Evolutionary conservation across 1,284 basidiomycete species (phyloP).

Genomic region (Sutorius eximius): DNA sequence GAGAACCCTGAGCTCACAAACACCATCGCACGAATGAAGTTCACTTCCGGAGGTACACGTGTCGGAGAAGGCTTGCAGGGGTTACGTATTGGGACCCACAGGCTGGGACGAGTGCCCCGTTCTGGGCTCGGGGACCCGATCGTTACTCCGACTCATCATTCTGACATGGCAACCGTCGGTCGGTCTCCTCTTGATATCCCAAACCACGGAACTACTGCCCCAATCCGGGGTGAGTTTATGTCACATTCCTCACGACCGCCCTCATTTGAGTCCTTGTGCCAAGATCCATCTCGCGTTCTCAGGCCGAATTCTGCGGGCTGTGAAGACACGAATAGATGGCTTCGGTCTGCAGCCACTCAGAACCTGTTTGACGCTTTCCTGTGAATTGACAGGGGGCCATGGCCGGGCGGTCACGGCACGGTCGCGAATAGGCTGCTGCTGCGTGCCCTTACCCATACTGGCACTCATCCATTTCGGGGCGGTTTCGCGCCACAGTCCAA

Average conservation of each 20-base stretch:
- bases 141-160: slow-evolving; percentile 17
- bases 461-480: slow-evolving; percentile 29
- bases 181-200: slow-evolving; percentile 6
- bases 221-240: slow-evolving; percentile 23
- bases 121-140: slow-evolving; percentile 31
- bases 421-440: slow-evolving; percentile 18
- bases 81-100: slow-evolving; percentile 28
- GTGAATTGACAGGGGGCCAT: slow-evolving; percentile 20
- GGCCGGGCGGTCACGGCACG: slow-evolving; percentile 15
- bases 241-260: slow-evolving; percentile 18
- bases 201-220: slow-evolving; percentile 11
- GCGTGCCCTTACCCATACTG: slow-evolving; percentile 33
- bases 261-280: slow-evolving; percentile 10
- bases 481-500: slow-evolving; percentile 33
- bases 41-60: slow-evolving; percentile 32
- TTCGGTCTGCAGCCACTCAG: slow-evolving; percentile 18
- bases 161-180: slow-evolving; percentile 28
- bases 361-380: slow-evolving; percentile 19
- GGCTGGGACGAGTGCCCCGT: slow-evolving; percentile 22
- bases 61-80: slow-evolving; percentile 23
- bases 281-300: slow-evolving; percentile 27
- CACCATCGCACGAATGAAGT: slow-evolving; percentile 15
- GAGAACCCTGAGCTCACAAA: slow-evolving; percentile 15
- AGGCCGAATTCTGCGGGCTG: slow-evolving; percentile 24
- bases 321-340: slow-evolving; percentile 30